Conservation (phyloP, 2,329 filamentous ascomycete genomes). For the Blastomyces percursus region DNA sequence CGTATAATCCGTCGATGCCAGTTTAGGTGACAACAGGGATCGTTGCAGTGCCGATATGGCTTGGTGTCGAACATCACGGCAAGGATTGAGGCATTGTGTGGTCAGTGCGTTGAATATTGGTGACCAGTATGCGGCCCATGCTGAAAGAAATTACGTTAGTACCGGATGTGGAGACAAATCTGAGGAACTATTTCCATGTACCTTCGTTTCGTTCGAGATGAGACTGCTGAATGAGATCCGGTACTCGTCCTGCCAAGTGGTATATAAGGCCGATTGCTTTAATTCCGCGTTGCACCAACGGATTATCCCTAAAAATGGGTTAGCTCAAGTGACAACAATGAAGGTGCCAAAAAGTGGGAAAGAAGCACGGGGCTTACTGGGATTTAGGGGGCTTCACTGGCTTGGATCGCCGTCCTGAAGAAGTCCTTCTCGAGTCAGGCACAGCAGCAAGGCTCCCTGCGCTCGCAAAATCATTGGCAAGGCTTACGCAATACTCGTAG, state of each 20-base stretch:
- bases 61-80: constrained; percentile 80
- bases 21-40: constrained; percentile 69
- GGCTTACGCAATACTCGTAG: constrained; percentile 73
- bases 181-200: constrained; percentile 27
- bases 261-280: constrained; percentile 75
- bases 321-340: constrained; percentile 11
- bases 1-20: constrained; percentile 71
- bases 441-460: constrained; percentile 62
- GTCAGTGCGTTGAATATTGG: constrained; percentile 85
- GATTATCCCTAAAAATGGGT: constrained; percentile 47
- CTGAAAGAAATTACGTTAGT: constrained; percentile 35
- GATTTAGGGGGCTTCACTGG: constrained; percentile 41
- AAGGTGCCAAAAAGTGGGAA: neutral
- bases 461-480: constrained; percentile 83
- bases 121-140: constrained; percentile 96
- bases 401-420: constrained; percentile 41
- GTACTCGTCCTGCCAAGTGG: constrained; percentile 68
- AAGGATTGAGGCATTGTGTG: constrained; percentile 86
- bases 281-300: constrained; percentile 63
- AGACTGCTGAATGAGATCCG: constrained; percentile 79
- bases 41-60: constrained; percentile 79
- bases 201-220: constrained; percentile 80
- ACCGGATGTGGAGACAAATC: neutral
- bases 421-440: constrained; percentile 58
- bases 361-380: constrained; percentile 37